These are phyloP conservation scores for Monascus purpureus DNA, from an alignment of 495 filamentous ascomycete genomes.

Conservation along the genomic window DNA sequence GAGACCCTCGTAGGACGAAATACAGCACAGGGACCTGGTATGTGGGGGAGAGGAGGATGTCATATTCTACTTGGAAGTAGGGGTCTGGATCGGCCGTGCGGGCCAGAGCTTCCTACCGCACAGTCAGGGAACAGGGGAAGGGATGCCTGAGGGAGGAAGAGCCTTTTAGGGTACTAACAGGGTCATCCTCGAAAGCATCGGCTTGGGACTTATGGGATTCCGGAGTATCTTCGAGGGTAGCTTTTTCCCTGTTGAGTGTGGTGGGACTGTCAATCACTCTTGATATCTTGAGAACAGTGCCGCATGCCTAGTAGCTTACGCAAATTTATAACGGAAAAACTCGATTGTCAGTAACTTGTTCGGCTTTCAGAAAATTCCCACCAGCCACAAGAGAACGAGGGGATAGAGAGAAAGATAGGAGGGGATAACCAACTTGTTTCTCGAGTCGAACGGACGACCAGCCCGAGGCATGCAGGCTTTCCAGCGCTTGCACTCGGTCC, in stretches of 20 bases:
- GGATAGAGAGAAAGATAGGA: no score
- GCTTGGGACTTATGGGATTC: constrained; percentile 9
- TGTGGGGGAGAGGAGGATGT: constrained; percentile 34
- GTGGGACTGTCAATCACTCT: constrained; percentile 9
- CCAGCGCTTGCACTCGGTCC: constrained; percentile 28
- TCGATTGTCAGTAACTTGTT: no score
- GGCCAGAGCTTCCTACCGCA: constrained; percentile 28
- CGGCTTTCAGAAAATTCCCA: no score
- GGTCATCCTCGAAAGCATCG: constrained; percentile 21
- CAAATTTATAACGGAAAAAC: constrained; percentile 5
- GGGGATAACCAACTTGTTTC: constrained; percentile 19
- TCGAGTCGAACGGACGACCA: constrained; percentile 18
- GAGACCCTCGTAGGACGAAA: constrained; percentile 42
- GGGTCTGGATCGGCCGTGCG: constrained; percentile 11
- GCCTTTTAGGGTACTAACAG: constrained; percentile 12
- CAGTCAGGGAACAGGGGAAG: no score
- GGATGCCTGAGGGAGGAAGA: constrained; percentile 11
- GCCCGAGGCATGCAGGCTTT: constrained; percentile 7
- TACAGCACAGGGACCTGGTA: constrained; percentile 41
- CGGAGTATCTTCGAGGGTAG: background rate
- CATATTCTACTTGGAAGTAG: constrained; percentile 35
- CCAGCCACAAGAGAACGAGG: no score
- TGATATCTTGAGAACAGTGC: constrained; percentile 22
- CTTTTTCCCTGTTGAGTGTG: constrained; percentile 1
- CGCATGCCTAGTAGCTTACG: constrained; percentile 12